Evolutionary conservation across 1,139 yeast species (phyloP).

Genomic region (Debaryomyces udenii): DNA sequence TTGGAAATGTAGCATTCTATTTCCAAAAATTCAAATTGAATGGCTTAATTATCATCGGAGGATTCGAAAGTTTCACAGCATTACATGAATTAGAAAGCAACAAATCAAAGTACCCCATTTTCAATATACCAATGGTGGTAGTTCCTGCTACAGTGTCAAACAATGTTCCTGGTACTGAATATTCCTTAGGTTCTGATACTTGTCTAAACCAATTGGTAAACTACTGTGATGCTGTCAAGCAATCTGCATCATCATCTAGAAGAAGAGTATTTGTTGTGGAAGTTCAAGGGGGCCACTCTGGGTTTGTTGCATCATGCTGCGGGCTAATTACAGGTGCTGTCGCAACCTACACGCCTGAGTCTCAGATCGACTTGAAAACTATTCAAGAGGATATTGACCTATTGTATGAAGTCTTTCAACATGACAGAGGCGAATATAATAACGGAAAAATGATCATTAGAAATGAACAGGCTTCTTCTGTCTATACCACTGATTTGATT

Average conservation of each 20-base stretch:
- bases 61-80: constrained; percentile 90
- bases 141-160: constrained; percentile 97
- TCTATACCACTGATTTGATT: constrained; percentile 65
- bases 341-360: constrained; percentile 92
- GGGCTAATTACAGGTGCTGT: constrained; percentile 93
- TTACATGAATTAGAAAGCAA: constrained; percentile 78
- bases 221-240: constrained; percentile 94
- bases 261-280: constrained; percentile 95
- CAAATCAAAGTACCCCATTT: constrained; percentile 76
- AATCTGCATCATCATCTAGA: constrained; percentile 92
- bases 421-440: constrained; percentile 79
- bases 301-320: constrained; percentile 85
- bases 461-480: constrained; percentile 70
- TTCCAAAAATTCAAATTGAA: constrained; percentile 83
- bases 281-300: constrained; percentile 96
- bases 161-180: constrained; percentile 97
- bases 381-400: constrained; percentile 77
- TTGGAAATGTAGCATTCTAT: constrained; percentile 87
- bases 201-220: constrained; percentile 87
- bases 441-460: constrained; percentile 75
- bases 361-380: constrained; percentile 70
- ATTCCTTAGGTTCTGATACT: constrained; percentile 91
- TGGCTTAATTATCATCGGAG: constrained; percentile 90
- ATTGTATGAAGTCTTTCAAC: constrained; percentile 66
- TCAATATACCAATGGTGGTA: constrained; percentile 90